Conservation (phyloP, 2,329 filamentous ascomycete species). For the Aspergillus sp. region DNA sequence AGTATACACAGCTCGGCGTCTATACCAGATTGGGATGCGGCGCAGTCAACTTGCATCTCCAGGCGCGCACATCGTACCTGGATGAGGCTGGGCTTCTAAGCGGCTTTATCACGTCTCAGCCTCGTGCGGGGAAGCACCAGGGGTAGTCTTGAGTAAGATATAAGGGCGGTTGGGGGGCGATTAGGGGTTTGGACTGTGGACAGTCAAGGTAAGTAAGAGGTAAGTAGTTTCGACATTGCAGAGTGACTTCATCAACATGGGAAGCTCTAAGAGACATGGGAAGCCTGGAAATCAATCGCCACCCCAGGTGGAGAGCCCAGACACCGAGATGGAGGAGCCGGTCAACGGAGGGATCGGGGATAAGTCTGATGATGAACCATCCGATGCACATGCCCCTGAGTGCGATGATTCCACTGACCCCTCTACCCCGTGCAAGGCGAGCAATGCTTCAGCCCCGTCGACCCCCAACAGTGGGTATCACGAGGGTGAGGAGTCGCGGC, state of each 20-base stretch:
- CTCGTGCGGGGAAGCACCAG: not conserved
- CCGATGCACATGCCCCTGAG: too few relatives aligned
- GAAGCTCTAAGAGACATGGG: not conserved
- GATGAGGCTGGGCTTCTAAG: not conserved
- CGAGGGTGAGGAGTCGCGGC: too few relatives aligned
- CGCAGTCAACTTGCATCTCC: not conserved
- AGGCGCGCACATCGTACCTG: not conserved
- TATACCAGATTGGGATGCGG: not conserved
- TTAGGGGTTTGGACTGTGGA: not conserved
- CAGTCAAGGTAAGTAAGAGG: not conserved
- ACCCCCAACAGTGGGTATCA: too few relatives aligned
- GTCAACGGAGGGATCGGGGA: too few relatives aligned
- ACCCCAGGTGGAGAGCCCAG: too few relatives aligned
- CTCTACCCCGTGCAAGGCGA: too few relatives aligned
- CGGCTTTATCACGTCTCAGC: not conserved
- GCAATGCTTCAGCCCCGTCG: too few relatives aligned
- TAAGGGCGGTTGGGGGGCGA: not conserved
- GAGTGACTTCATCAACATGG: not conserved
- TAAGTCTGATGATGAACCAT: too few relatives aligned
- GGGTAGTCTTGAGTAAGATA: not conserved
- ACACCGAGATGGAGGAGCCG: too few relatives aligned
- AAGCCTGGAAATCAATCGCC: too few relatives aligned
- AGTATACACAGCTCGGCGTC: too few relatives aligned
- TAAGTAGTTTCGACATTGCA: not conserved
- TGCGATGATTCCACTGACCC: too few relatives aligned